Evolutionary conservation across 129 eudicot species (phyloP).

Genomic region (Flaveria bidentis): DNA sequence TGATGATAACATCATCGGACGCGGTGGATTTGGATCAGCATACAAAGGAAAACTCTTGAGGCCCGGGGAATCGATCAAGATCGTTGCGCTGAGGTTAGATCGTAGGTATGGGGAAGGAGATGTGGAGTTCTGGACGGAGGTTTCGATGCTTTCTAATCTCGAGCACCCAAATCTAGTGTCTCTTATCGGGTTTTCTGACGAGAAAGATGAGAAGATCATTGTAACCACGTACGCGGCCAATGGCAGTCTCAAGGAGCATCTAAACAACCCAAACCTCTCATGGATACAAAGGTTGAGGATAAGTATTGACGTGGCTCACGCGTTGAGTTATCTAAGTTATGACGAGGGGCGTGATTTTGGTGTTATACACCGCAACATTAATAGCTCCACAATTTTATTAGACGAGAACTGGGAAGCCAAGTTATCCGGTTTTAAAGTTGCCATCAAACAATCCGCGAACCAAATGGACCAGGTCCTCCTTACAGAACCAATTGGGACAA

Average conservation of each 20-base stretch:
- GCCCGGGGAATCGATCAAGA: neutral
- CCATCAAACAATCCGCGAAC: neutral
- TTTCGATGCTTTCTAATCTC: neutral
- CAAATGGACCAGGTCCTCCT: neutral
- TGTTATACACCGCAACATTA: neutral
- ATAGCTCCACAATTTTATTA: neutral
- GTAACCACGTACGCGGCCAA: neutral
- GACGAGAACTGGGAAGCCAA: neutral
- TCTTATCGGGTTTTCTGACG: neutral
- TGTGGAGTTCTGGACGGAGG: neutral
- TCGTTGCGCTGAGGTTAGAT: neutral
- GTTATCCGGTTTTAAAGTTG: neutral
- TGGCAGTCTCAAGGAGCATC: neutral
- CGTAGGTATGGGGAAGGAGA: neutral
- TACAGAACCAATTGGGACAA: neutral
- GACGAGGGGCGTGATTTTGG: neutral
- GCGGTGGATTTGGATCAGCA: neutral
- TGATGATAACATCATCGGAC: neutral
- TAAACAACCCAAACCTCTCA: neutral
- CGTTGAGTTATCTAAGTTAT: neutral
- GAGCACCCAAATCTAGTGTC: conserved; percentile 3
- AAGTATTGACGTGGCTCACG: neutral
- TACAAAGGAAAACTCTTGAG: conserved; percentile 1
- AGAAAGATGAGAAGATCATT: neutral
- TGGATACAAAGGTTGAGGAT: conserved; percentile 2